phyloP scores from a whole-genome alignment of 495 filamentous ascomycete species.

The Podospora pseudoanserina region DNA sequence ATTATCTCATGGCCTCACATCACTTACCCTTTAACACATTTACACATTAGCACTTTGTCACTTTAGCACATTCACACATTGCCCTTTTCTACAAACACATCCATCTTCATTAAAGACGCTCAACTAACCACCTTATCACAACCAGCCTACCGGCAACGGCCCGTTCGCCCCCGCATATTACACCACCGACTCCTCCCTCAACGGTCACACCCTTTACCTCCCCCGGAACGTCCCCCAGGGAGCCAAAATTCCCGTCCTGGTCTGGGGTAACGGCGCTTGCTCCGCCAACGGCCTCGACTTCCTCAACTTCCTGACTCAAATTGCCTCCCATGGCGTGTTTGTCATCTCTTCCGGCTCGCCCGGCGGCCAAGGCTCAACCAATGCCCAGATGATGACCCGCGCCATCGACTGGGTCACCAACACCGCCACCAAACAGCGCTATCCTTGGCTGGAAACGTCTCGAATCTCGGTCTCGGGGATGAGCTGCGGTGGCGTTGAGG shows the following conservation, averaged over 20 bases:
- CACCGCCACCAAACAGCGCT: neutral
- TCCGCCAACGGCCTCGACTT: slow-evolving; percentile 20
- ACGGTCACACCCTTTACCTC: slow-evolving; percentile 31
- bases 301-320: slow-evolving; percentile 21
- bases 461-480: slow-evolving; percentile 28
- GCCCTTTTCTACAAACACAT: neutral
- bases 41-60: neutral
- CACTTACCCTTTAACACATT: neutral
- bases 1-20: no score
- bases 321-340: slow-evolving; percentile 32
- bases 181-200: slow-evolving; percentile 21
- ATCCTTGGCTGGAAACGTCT: slow-evolving; percentile 21
- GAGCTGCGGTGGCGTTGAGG: slow-evolving; percentile 32
- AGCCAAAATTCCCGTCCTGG: slow-evolving; percentile 28
- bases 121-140: neutral
- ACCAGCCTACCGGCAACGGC: neutral
- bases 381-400: slow-evolving; percentile 16
- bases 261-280: slow-evolving; percentile 40
- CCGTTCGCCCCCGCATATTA: slow-evolving; percentile 16
- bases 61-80: neutral
- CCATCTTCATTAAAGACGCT: neutral
- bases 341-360: slow-evolving; percentile 32
- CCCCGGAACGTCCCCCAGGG: slow-evolving; percentile 18
- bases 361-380: slow-evolving; percentile 22
- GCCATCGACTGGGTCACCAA: slow-evolving; percentile 29